phyloP scores from a whole-genome alignment of 2,329 filamentous ascomycete genomes.

The Diplodia scrobiculata region DNA sequence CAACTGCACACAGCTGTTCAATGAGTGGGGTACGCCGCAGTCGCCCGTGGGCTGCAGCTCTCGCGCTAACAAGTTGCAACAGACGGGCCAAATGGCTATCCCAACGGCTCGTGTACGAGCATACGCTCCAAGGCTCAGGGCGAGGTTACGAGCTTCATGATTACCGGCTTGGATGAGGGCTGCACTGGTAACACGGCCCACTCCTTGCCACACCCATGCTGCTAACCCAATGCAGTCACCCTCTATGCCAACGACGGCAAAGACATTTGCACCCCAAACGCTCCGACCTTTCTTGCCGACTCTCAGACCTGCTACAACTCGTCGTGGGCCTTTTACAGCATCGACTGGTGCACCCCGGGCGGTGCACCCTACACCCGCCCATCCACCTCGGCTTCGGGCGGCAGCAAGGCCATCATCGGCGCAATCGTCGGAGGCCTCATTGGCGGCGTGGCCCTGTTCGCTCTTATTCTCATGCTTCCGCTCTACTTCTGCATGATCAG shows the following conservation, averaged over 20 bases:
- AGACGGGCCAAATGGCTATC: conserved; percentile 18
- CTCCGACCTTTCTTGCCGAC: conserved; percentile 32
- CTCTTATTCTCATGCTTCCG: background rate
- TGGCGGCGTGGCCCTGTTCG: background rate
- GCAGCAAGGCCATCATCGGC: conserved; percentile 7
- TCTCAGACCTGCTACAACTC: conserved; percentile 37
- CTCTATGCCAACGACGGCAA: conserved; percentile 35
- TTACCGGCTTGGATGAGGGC: conserved; percentile 36
- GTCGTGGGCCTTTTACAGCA: conserved; percentile 38
- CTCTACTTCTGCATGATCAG: conserved; percentile 15
- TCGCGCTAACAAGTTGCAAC: background rate
- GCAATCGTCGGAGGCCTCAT: conserved; percentile 8
- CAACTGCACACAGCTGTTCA: conserved; percentile 1
- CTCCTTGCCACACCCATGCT: background rate
- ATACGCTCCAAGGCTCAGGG: background rate
- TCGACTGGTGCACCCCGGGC: conserved; percentile 31
- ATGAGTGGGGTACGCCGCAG: conserved; percentile 11
- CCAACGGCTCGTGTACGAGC: conserved; percentile 18
- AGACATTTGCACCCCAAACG: conserved; percentile 16
- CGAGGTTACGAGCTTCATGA: conserved; percentile 34
- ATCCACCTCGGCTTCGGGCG: conserved; percentile 1
- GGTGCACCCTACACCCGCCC: conserved; percentile 31
- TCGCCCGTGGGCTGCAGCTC: background rate
- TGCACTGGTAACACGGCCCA: conserved; percentile 33
- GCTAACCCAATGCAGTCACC: conserved; percentile 33